A percentile compares a stretch with the other conserved stretches of the same genome.
Evolutionary conservation across 1,139 yeast genomes (phyloP).

Genomic region (Taphrina sp.): DNA sequence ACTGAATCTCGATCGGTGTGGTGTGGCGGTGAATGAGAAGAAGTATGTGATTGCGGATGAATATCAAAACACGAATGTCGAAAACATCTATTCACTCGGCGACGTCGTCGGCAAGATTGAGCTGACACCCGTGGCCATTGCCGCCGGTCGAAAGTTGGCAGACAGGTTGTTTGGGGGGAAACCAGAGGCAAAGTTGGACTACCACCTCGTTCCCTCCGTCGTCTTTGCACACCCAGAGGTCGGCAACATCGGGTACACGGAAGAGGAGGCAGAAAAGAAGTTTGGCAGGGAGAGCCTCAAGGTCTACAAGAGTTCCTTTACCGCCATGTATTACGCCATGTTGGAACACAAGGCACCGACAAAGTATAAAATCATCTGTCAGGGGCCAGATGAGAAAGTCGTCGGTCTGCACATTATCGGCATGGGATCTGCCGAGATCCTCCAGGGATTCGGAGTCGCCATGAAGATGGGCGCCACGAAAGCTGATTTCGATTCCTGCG

Average conservation of each 20-base stretch:
- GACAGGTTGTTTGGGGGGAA: constrained; percentile 86
- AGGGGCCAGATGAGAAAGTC: constrained; percentile 83
- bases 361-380: constrained; percentile 73
- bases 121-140: constrained; percentile 97
- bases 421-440: constrained; percentile 81
- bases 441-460: constrained; percentile 98
- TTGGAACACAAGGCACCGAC: constrained; percentile 79
- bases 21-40: constrained; percentile 59
- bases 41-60: constrained; percentile 75
- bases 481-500: constrained; percentile 88
- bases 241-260: constrained; percentile 85
- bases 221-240: constrained; percentile 97
- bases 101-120: constrained; percentile 86
- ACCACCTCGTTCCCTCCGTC: constrained; percentile 81
- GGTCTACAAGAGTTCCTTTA: constrained; percentile 76
- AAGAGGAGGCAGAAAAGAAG: constrained; percentile 68
- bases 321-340: constrained; percentile 92
- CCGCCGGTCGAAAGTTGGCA: constrained; percentile 91
- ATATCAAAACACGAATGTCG: constrained; percentile 74
- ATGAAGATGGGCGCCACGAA: constrained; percentile 97
- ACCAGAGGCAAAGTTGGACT: constrained; percentile 66
- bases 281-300: constrained; percentile 81
- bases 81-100: constrained; percentile 79
- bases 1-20: constrained; percentile 72
- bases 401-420: constrained; percentile 95